Evolutionary conservation across 805 yeast species (phyloP).

Genomic region (Scheffersomyces coipomensis): DNA sequence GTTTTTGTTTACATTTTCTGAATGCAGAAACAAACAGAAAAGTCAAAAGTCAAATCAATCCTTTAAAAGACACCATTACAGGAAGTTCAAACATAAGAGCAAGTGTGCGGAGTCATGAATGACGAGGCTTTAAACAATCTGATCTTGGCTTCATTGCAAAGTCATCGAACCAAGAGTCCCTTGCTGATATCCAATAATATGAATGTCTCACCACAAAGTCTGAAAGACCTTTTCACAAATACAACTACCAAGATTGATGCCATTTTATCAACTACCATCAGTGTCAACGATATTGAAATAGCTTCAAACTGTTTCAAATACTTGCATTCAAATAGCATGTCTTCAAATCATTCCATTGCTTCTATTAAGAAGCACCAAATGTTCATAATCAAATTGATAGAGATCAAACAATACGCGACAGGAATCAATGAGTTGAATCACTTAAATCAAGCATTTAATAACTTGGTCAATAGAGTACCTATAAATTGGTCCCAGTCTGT

Average conservation of each 20-base stretch:
- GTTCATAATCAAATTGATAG: constrained; percentile 22
- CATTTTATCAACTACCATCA: neutral
- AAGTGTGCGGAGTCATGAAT: too few species aligned
- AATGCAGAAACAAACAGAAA: too few species aligned
- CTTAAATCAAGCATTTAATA: constrained; percentile 8
- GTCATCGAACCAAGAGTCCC: neutral
- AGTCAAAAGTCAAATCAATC: too few species aligned
- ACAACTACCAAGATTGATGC: neutral
- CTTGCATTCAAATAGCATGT: neutral
- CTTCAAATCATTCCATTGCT: constrained; percentile 1
- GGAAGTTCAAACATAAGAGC: too few species aligned
- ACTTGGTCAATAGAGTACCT: constrained; percentile 6
- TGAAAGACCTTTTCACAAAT: neutral
- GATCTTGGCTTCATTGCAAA: neutral
- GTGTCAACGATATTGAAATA: neutral
- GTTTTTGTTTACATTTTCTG: too few species aligned
- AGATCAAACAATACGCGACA: constrained; percentile 9
- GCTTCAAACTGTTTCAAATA: neutral
- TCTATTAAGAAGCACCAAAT: constrained; percentile 20
- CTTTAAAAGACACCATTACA: too few species aligned
- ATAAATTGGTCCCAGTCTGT: constrained; percentile 1
- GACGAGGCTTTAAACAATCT: too few species aligned
- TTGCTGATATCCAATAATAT: neutral
- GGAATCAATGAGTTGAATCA: constrained; percentile 14
- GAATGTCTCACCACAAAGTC: neutral